Percentiles rank a stretch among this genome's conserved stretches.
Evolutionary conservation across 1,139 yeast species (phyloP).

Genomic region (Ogataea hybrid): DNA sequence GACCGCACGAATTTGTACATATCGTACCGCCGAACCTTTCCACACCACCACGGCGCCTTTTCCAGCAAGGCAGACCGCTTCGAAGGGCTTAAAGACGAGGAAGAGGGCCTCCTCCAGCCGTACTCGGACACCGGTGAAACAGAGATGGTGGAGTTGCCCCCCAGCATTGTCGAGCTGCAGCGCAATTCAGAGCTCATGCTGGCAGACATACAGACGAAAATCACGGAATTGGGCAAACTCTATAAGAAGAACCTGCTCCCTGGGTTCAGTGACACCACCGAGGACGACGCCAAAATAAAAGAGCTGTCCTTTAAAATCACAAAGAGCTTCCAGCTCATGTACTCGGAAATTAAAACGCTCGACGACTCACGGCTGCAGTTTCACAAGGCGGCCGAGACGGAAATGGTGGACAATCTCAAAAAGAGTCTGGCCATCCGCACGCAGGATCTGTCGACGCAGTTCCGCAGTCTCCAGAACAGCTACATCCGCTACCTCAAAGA

Average conservation of each 20-base stretch:
- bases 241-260: slow-evolving; percentile 85
- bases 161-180: slow-evolving; percentile 73
- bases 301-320: slow-evolving; percentile 72
- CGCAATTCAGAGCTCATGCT: slow-evolving; percentile 67
- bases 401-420: slow-evolving; percentile 76
- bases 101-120: slow-evolving; percentile 46
- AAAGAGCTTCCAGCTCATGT: slow-evolving; percentile 70
- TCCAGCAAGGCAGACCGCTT: slow-evolving; percentile 32
- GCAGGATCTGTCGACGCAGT: slow-evolving; percentile 72
- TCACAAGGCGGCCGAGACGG: slow-evolving; percentile 46
- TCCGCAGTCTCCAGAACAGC: slow-evolving; percentile 84
- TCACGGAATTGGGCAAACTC: slow-evolving; percentile 58
- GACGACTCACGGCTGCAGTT: slow-evolving; percentile 22
- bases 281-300: slow-evolving; percentile 71
- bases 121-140: slow-evolving; percentile 29
- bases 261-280: slow-evolving; percentile 72
- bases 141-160: slow-evolving; percentile 55
- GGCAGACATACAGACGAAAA: slow-evolving; percentile 44
- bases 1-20: slow-evolving; percentile 70
- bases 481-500: slow-evolving; percentile 75
- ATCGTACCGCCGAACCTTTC: slow-evolving; percentile 71
- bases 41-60: slow-evolving; percentile 40
- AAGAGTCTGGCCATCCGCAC: slow-evolving; percentile 82
- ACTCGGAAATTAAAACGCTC: slow-evolving; percentile 58
- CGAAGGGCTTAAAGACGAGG: slow-evolving; percentile 49